Conservation (phyloP, 257 asterid genomes). For the Solanum pennellii region DNA sequence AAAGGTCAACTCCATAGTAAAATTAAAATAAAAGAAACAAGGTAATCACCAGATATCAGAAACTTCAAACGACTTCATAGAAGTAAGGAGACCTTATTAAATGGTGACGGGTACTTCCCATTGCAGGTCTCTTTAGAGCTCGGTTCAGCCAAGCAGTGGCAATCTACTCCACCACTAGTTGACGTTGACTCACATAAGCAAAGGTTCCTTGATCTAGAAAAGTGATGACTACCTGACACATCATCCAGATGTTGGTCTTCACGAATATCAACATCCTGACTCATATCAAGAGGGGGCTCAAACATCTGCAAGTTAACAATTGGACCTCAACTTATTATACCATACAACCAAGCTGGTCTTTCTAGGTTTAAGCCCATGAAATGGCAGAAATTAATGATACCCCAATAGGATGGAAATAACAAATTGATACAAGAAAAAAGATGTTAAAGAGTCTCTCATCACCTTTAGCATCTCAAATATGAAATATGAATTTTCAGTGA, state of each 20-base stretch:
- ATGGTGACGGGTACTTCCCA: conserved; percentile 15
- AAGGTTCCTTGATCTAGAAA: conserved; percentile 22
- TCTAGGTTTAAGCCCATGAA: conserved; percentile 8
- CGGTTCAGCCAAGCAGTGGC: conserved; percentile 17
- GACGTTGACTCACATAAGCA: conserved; percentile 21
- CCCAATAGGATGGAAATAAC: background rate
- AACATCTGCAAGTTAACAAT: conserved; percentile 51
- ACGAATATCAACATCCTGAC: conserved; percentile 34
- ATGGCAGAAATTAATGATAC: background rate
- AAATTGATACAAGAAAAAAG: background rate
- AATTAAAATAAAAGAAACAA: conserved; percentile 46
- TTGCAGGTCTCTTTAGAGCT: conserved; percentile 11
- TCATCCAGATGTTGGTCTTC: conserved; percentile 27
- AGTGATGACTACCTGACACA: conserved; percentile 18
- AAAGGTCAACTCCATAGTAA: conserved; percentile 65
- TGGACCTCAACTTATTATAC: background rate
- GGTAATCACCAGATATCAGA: conserved; percentile 10
- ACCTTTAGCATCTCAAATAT: conserved; percentile 99
- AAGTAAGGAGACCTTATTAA: conserved; percentile 26
- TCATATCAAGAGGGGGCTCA: conserved; percentile 94
- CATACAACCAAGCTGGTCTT: background rate
- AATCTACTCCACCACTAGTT: conserved; percentile 15
- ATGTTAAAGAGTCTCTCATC: conserved; percentile 6
- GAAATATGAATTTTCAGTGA: conserved; percentile 76
- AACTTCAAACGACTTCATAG: background rate